Base-by-base conservation (phyloP, 768 basidiomycete species). In the Hemileccinum impolitum region DNA sequence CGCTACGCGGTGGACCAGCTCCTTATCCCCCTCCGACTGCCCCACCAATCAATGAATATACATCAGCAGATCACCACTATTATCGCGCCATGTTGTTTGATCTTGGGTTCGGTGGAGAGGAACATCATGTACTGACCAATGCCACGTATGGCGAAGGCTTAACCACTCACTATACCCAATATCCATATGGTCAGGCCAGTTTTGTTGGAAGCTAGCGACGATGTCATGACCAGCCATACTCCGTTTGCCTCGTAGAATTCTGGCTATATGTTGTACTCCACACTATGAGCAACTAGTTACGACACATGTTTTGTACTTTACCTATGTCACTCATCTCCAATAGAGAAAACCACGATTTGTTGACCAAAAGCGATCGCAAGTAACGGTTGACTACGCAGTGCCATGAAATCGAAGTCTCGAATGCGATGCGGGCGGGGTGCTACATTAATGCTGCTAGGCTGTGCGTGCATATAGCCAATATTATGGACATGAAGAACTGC, bases 381-480 rank as follows among this genome's bases (percentile, higher is more conserved):
- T 28, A 81, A 71, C 38, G 84, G 84, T 49, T 82, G 83, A 19
- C 81, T 81, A 37, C 67, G 72, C 21, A 75, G 52, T 3, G 76
- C 74, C 43, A 92, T 67, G 67, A 90, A 91, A 69, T 91, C 90
- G 57, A 92, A 88, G 62, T 88, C 84, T 45, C 77, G 76, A 30
- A 90, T 72, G 52, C 75, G 73, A 64, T 84, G 77, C 14, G 89
- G 89, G 21, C 78, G 78, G 23, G 80, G 73, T 23, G 76, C 75
- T 46, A 91, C 60, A 37, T 67, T 67, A 43, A 90, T 79, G 9
- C 74, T 66, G 14, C 78, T 80, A 23, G 87, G 86, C 49, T 81
- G 78, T 21, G 83, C 75, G 41, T 87, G 77, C 15, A 81, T 65
- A 63, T 82, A 87, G 44, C 76, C 75, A 39, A 75, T 72, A 57